Percentiles rank a stretch among this genome's conserved stretches.
These are phyloP conservation scores for Wallemia ichthyophaga DNA, from an alignment of 1,284 basidiomycete genomes.

Conservation along the genomic window DNA sequence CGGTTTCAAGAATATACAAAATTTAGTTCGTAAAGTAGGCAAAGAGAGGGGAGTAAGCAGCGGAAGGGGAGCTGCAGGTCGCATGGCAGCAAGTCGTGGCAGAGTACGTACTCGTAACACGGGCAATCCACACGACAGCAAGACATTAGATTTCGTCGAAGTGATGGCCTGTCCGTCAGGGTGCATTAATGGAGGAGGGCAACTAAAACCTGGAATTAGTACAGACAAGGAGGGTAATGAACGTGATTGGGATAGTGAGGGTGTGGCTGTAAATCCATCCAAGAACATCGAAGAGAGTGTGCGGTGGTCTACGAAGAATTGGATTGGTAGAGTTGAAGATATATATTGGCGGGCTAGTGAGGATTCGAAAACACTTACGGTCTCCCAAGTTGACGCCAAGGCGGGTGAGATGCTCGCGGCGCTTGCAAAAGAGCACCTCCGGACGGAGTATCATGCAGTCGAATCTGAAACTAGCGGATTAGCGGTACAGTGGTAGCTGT, in stretches of 20 bases:
- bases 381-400: background rate
- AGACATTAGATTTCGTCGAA: slow-evolving; percentile 75
- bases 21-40: slow-evolving; percentile 78
- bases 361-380: background rate
- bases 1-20: slow-evolving; percentile 90
- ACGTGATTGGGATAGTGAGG: slow-evolving; percentile 23
- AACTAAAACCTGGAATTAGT: slow-evolving; percentile 28
- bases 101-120: slow-evolving; percentile 14
- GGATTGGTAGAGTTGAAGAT: slow-evolving; percentile 43
- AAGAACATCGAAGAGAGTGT: slow-evolving; percentile 17
- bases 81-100: slow-evolving; percentile 12
- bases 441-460: background rate
- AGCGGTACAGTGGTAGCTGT: background rate
- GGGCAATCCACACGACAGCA: slow-evolving; percentile 20
- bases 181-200: slow-evolving; percentile 91
- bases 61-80: slow-evolving; percentile 22
- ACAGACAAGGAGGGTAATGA: slow-evolving; percentile 32
- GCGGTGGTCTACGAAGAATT: slow-evolving; percentile 26
- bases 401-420: background rate
- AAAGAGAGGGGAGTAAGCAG: slow-evolving; percentile 46
- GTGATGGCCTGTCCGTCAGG: slow-evolving; percentile 98
- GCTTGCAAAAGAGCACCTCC: background rate
- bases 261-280: slow-evolving; percentile 8
- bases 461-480: background rate
- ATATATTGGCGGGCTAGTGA: slow-evolving; percentile 29